Base-by-base conservation (phyloP, 306 rosid genomes). In the Quercus parvula region DNA sequence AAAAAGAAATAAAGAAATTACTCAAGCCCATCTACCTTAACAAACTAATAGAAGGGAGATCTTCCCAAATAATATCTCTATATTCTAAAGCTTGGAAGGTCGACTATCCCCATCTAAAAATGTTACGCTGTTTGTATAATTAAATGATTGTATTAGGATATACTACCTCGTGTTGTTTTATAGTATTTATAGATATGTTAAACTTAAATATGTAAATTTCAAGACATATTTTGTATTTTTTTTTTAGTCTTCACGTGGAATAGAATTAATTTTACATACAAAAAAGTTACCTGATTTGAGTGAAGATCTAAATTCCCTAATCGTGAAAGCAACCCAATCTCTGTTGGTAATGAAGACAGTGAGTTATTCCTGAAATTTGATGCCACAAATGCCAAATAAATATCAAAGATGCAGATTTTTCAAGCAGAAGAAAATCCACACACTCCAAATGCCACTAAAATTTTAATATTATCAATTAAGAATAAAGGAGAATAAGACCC, bases 271-370 rank as follows among this genome's bases (percentile, higher is more conserved):
- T 49, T 49, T 1, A 49, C 17, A 10, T 12, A 49, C 14, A 49
- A 49, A 49, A 49, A 49, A 12, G 24, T 56, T 86, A 94, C 99
- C 97, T 91, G 91, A 86, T 94, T 94, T 81, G 99, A 92, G 61
- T 86, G 95, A 78, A 94, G 97, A 90, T 88, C 97, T 28, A 94
- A 90, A 64, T 94, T 94, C 80, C 95, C 97, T n/a, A 94, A 86
- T 54, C 8, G 89, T 77, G 95, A 87, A 79, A 94, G 99, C 10
- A 69, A 85, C 64, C 91, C 97, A 62, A 92, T 84, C 84, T 92
- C 97, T 56, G 68, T 86, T 33, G 99, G 97, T 84, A 94, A 78
- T 22, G 86, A 75, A 78, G 90, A 79, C 71, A 92, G 85, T 78
- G 81, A 81, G 83, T 92, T 94, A 85, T 86, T 92, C 89, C 99